Conservation (phyloP, 371 early-diverging fungal species). For the Massospora cicadina region DNA sequence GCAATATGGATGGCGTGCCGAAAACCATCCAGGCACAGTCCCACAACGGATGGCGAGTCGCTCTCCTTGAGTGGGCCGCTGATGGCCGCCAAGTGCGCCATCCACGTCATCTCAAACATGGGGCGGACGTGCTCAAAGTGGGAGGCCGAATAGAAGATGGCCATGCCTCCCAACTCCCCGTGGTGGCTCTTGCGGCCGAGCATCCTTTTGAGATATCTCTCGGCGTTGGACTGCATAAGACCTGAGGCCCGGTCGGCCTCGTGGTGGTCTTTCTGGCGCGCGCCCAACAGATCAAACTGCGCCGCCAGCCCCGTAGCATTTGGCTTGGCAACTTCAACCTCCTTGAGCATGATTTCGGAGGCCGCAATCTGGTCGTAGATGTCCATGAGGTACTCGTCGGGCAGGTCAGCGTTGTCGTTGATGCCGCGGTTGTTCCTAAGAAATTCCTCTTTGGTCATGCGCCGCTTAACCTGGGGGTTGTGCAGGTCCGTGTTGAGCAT, state of each 20-base stretch:
- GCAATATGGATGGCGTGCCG: slow-evolving; percentile 59
- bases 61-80: slow-evolving; percentile 71
- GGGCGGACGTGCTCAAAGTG: slow-evolving; percentile 76
- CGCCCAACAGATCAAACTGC: slow-evolving; percentile 10
- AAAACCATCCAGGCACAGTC: slow-evolving; percentile 59
- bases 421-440: slow-evolving; percentile 75
- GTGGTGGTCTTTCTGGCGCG: background rate
- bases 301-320: background rate
- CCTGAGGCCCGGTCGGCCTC: background rate
- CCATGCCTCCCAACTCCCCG: slow-evolving; percentile 18
- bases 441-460: slow-evolving; percentile 51
- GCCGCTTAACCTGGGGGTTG: slow-evolving; percentile 71
- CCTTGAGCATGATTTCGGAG: slow-evolving; percentile 86
- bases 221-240: slow-evolving; percentile 5
- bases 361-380: slow-evolving; percentile 66
- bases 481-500: slow-evolving; percentile 95
- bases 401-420: slow-evolving; percentile 67
- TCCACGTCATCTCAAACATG: slow-evolving; percentile 89
- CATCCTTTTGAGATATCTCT: slow-evolving; percentile 8
- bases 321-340: slow-evolving; percentile 19
- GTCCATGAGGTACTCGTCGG: slow-evolving; percentile 36
- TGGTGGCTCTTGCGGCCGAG: slow-evolving; percentile 16
- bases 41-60: slow-evolving; percentile 46
- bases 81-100: slow-evolving; percentile 66
- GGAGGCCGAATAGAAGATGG: slow-evolving; percentile 45